phyloP scores from a whole-genome alignment of 1,139 yeast genomes.

The Saccharomycopsis phalli region DNA sequence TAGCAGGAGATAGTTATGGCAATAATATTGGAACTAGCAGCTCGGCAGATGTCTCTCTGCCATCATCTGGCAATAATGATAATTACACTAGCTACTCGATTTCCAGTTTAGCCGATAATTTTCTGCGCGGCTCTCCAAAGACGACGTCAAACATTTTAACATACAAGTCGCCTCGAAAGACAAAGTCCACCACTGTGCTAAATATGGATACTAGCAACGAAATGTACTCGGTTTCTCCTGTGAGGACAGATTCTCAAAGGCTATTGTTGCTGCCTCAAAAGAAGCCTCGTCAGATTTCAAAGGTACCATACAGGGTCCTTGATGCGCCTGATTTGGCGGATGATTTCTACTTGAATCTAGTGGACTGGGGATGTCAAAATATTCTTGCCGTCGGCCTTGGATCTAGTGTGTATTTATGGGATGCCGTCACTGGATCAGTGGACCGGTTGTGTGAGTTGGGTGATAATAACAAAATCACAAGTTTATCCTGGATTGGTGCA shows the following conservation, averaged over 20 bases:
- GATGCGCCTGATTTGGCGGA: slow-evolving; percentile 97
- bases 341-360: slow-evolving; percentile 83
- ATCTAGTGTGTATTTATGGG: slow-evolving; percentile 83
- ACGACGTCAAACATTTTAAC: slow-evolving; percentile 47
- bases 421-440: slow-evolving; percentile 79
- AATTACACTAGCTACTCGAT: neutral
- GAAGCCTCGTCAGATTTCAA: slow-evolving; percentile 66
- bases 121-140: slow-evolving; percentile 19
- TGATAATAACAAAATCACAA: slow-evolving; percentile 50
- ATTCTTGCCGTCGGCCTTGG: slow-evolving; percentile 87
- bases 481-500: slow-evolving; percentile 89
- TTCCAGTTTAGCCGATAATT: neutral
- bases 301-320: slow-evolving; percentile 84
- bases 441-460: slow-evolving; percentile 68
- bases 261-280: slow-evolving; percentile 74
- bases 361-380: slow-evolving; percentile 95
- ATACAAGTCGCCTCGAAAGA: slow-evolving; percentile 59
- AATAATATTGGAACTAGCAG: slow-evolving; percentile 13
- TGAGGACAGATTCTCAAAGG: slow-evolving; percentile 79
- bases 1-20: neutral
- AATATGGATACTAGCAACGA: slow-evolving; percentile 60
- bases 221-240: slow-evolving; percentile 76
- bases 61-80: neutral
- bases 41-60: slow-evolving; percentile 6
- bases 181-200: slow-evolving; percentile 45